phyloP scores from a whole-genome alignment of 179 eudicot species.

The Actinidia arguta region DNA sequence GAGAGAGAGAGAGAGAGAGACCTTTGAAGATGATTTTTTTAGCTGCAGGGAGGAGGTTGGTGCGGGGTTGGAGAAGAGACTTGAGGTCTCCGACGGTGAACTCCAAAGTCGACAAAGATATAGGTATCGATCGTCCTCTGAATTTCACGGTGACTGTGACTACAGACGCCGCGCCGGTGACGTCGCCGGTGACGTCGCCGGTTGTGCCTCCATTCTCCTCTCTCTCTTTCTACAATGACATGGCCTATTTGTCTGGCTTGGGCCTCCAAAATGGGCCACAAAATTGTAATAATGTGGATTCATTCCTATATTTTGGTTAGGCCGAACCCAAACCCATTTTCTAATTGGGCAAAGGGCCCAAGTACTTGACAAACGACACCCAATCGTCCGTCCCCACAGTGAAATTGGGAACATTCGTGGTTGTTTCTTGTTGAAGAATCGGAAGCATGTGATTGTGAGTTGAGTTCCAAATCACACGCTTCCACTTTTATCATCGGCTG shows the following conservation, averaged over 20 bases:
- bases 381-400: no score
- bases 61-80: conserved; percentile 64
- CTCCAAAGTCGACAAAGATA: conserved; percentile 34
- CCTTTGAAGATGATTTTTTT: conserved; percentile 93
- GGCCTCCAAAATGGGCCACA: no score
- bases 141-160: conserved; percentile 76
- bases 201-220: conserved; percentile 12
- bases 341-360: no score
- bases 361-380: no score
- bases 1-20: conserved; percentile 3
- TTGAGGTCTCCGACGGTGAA: conserved; percentile 73
- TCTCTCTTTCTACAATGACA: no score
- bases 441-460: neutral
- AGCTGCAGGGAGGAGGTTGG: conserved; percentile 93
- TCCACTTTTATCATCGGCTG: neutral
- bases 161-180: no score
- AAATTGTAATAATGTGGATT: no score
- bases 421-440: conserved; percentile 12
- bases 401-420: neutral
- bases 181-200: conserved; percentile 36
- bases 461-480: neutral
- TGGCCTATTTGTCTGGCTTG: no score
- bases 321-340: neutral
- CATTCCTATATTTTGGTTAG: no score
- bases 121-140: conserved; percentile 61